Evolutionary conservation across 1,139 yeast species (phyloP), one percentile per base, ranked within the genome.

Genomic region (Diutina catenulata): DNA sequence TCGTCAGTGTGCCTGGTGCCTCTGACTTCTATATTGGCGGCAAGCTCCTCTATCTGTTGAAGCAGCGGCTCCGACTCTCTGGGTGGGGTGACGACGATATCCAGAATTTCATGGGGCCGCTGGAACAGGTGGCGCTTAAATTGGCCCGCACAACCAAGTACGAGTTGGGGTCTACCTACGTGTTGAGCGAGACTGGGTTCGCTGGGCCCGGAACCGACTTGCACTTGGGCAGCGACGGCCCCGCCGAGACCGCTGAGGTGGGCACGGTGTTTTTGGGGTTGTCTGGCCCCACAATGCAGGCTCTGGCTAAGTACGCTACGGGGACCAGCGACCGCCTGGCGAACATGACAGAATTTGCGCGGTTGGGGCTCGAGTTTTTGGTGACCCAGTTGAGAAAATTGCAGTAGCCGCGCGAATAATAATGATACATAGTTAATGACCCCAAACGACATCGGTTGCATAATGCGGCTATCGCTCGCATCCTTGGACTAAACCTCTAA

Each of bases 1-100:
- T 84, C 28, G 86, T 84, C 7, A 71, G 91, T 1, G 76, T 81
- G 3, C 88, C 94, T 0, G 94, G 95, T 3, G 95, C 95, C 0
- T 80, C 91, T 10, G 62, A 70, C 42, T 84, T 81, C 57, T 84
- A 80, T 50, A 82, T 80, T 45, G 95, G 95, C 15, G 88, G 94
- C 0, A 78, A 88, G 23, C 59, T 84, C 40, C 80, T 86, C 3
- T 84, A 84, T 55, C 78, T 91, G 41, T 61, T 84, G 45, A 75
- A 75, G 47, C 84, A 87, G 28, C 63, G 94, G 38, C 65, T 84
- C 47, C 76, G 77, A 49, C 65, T 82, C 19, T 70, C 82, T 5
- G 95, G 95, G 0, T 83, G 94, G 93, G 62, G 76, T 14, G 74
- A 73, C 37, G 68, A 69, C 25, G 94, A 83, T 39, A 80, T 84